Evolutionary conservation across 768 basidiomycete genomes (phyloP), one percentile per base, ranked within the genome.

Genomic region (Podaxis carcinomalis): DNA sequence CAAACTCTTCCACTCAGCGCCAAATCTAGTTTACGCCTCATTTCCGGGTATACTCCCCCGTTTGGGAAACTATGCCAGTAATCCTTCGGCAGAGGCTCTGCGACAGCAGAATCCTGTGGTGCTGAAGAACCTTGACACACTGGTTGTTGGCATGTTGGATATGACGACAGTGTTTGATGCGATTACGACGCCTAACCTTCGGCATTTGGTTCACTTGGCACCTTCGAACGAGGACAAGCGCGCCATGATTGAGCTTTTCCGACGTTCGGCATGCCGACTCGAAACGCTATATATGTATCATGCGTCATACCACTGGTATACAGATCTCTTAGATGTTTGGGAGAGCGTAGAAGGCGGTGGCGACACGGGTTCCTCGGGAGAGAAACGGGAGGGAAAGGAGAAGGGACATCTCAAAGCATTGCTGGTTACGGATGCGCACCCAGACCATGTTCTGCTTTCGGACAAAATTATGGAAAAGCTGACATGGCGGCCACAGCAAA

Each of bases 221-320:
- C 53, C 51, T 32, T 49, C 62, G 32, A 35, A 39, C 6, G 11
- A 37, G 13, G 62, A 57, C 27, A 56, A 63, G 39, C 14, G 52
- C 9, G 57, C 57, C 14, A 35, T 63, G 44, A 28, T 58, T 35
- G 40, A 16, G 10, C 55, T 63, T 37, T 40, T 63, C 42, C 57
- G 35, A 37, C 64, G 64, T 25, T 64, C 64, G 7, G 49, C 56
- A 3, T 62, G 61, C 59, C 52, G 42, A 4, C 60, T 64, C 13
- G 51, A 62, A 36, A 64, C 61, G 28, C 37, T 64, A 25, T 58
- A 62, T 51, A 23, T 64, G n/a, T 64, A 64, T 25, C 25, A 40
- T 32, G 40, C 52, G n/a, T 37, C 57, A 4, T 51, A 51, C 21
- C 10, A 46, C 25, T 9, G 44, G 16, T 37, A 47, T 7, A 11